Base-by-base conservation (phyloP, 441 rosid species). In the Corymbia calophylla region DNA sequence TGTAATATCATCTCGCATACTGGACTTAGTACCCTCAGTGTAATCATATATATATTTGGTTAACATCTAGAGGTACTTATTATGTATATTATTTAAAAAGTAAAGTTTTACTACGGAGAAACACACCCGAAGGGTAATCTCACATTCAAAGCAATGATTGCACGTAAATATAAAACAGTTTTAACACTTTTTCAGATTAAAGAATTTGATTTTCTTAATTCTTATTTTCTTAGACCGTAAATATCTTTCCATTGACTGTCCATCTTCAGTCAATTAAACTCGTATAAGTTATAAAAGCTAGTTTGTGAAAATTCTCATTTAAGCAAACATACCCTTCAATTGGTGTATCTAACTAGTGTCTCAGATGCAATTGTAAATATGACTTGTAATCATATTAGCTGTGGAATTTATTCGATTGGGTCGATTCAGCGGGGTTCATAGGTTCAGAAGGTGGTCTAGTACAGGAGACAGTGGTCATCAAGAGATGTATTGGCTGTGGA, bases 221-320 rank as follows among this genome's bases (percentile, higher is more conserved):
- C 2, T 18, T 32, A 17, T 68, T 68, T 68, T 32, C 4, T 32
- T 68, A 3, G 80, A 68, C 23, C 0, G 47, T 9, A 32, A 35
- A 68, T 68, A 18, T 1, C 17, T 66, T 31, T 4, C 17, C 0
- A 0, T 8, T 16, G 21, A 31, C 10, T 16, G 44, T 8, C 17
- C 77, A 66, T 31, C 5, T 66, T 66, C 17, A 66, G 5, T 31
- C 31, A 31, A 31, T 1, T 23, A 31, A 66, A 56, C 21, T 1
- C 21, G 2, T 15, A 32, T 31, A 8, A 66, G 6, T 31, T 68
- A 7, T 31, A 8, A 68, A 17, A 32, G 2, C 10, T 32, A 68
- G 17, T 68, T 9, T 9, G 25, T 11, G 3, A 68, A 68, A 32
- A 8, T 32, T 32, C 23, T 18, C 35, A 17, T 23, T 68, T 21